These are phyloP conservation scores for Candida nanaspora DNA, from an alignment of 805 yeast genomes.

Conservation along the genomic window DNA sequence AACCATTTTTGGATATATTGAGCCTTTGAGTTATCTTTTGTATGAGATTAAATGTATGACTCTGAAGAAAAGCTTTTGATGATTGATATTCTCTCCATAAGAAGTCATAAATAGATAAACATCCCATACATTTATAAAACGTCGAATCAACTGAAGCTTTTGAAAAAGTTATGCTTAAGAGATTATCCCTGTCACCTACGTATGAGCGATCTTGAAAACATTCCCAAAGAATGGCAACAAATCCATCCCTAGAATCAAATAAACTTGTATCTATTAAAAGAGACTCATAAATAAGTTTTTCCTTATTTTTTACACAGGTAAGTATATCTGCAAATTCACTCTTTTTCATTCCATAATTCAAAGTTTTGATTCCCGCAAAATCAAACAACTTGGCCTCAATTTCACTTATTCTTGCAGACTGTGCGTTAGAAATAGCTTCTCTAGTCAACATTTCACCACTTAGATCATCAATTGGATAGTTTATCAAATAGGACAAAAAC, in stretches of 20 bases:
- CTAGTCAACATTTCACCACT: conserved; percentile 22
- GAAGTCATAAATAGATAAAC: conserved; percentile 5
- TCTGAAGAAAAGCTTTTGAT: neutral
- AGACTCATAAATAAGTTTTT: neutral
- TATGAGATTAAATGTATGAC: neutral
- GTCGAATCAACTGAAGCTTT: neutral
- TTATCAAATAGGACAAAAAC: conserved; percentile 13
- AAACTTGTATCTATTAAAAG: neutral
- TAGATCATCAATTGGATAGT: conserved; percentile 37
- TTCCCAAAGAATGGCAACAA: neutral
- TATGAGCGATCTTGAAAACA: neutral
- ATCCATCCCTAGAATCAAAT: neutral
- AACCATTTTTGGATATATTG: neutral
- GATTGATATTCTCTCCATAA: neutral
- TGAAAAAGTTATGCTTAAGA: neutral
- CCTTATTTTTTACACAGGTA: neutral
- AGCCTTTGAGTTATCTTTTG: neutral
- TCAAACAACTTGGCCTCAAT: neutral
- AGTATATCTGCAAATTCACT: neutral
- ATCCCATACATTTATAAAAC: conserved; percentile 1
- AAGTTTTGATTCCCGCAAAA: neutral
- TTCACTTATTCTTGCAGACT: neutral
- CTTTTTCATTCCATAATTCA: neutral
- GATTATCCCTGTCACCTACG: neutral
- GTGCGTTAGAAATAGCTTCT: conserved; percentile 5